Evolutionary conservation across 2,329 filamentous ascomycete genomes (phyloP).

Genomic region (Plectosphaerella sp.): DNA sequence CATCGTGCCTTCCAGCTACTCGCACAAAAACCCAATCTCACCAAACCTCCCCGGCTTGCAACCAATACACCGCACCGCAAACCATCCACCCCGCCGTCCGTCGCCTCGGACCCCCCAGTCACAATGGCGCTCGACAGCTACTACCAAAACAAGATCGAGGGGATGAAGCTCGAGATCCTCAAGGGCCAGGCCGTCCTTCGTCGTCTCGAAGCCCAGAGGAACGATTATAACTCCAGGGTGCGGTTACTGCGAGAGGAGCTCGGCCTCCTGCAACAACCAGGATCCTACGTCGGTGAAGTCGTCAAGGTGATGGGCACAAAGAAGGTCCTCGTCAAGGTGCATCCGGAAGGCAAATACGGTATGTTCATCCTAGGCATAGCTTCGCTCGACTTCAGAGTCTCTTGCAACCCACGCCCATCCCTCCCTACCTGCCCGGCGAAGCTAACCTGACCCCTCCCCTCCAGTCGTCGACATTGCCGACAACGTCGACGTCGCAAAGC

Average conservation of each 20-base stretch:
- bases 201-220: conserved; percentile 93
- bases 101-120: conserved; percentile 24
- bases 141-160: conserved; percentile 99
- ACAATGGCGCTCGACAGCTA: conserved; percentile 98
- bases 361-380: conserved; percentile 22
- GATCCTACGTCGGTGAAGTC: conserved; percentile 98
- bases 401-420: neutral
- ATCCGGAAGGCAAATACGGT: conserved; percentile 99
- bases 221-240: conserved; percentile 98
- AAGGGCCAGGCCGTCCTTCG: conserved; percentile 95
- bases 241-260: conserved; percentile 92
- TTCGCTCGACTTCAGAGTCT: neutral
- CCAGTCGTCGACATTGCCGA: conserved; percentile 94
- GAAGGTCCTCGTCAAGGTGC: conserved; percentile 98
- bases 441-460: neutral
- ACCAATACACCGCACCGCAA: conserved; percentile 6
- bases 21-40: neutral
- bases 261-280: conserved; percentile 91
- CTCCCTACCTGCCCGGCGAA: neutral
- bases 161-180: conserved; percentile 99
- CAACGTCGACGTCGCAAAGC: conserved; percentile 88
- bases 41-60: conserved; percentile 3
- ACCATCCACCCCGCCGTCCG: neutral
- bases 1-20: neutral
- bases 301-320: conserved; percentile 99